Percentiles rank a stretch among this genome's conserved stretches.
phyloP scores from a whole-genome alignment of 2,329 filamentous ascomycete genomes.

The Elsinoe fawcettii region DNA sequence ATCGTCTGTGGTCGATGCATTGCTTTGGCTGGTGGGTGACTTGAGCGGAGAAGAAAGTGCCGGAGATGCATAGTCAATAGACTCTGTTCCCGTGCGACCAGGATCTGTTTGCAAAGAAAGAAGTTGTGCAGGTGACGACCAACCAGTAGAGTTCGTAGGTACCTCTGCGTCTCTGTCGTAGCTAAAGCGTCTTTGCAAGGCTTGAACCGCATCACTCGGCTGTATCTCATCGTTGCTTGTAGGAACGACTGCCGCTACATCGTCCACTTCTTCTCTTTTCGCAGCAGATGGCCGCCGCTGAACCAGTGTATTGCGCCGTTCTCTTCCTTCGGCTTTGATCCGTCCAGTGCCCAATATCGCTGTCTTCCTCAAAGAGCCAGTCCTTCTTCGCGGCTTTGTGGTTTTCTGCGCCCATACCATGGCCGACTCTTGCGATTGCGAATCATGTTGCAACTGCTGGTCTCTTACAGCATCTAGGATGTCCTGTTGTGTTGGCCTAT shows the following conservation, averaged over 20 bases:
- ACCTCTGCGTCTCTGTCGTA: conserved; percentile 32
- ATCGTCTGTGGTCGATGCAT: conserved; percentile 74
- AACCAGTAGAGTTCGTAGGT: not conserved
- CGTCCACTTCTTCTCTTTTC: conserved; percentile 21
- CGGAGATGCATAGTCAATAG: conserved; percentile 8
- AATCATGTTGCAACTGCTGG: conserved; percentile 27
- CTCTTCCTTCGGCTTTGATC: conserved; percentile 50
- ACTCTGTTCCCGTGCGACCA: conserved; percentile 8
- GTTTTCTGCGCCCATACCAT: conserved; percentile 35
- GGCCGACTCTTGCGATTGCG: conserved; percentile 42
- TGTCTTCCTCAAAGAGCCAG: conserved; percentile 80
- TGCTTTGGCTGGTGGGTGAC: conserved; percentile 42
- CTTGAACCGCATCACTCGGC: conserved; percentile 20
- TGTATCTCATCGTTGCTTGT: conserved; percentile 15
- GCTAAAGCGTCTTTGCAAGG: conserved; percentile 29
- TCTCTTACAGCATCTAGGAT: conserved; percentile 22
- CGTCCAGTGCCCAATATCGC: conserved; percentile 67
- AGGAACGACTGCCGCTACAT: conserved; percentile 22
- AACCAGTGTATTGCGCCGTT: conserved; percentile 36
- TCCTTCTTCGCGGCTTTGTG: conserved; percentile 58
- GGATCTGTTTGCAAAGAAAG: conserved; percentile 17
- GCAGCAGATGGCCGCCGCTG: conserved; percentile 27
- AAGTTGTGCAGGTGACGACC: conserved; percentile 14
- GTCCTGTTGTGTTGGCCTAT: conserved; percentile 9
- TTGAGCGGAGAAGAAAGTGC: conserved; percentile 21